A percentile compares a stretch with the other conserved stretches of the same genome.
Evolutionary conservation across 768 basidiomycete species (phyloP).

Genomic region (Tylopilus vinaceipallidus): DNA sequence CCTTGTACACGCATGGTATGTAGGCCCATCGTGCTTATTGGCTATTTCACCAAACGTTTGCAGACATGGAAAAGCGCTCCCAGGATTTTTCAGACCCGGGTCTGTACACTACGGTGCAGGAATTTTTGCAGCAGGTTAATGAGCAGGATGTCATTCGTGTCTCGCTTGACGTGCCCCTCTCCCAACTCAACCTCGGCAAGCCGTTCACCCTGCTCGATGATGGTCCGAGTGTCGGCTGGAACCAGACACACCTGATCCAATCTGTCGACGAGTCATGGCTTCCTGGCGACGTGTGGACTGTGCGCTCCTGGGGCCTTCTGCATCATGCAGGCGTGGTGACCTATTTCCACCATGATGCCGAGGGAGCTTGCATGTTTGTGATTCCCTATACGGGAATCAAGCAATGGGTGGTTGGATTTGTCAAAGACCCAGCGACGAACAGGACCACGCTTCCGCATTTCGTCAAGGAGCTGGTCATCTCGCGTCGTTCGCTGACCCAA

Average conservation of each 20-base stretch:
- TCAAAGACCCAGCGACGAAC: too few relatives aligned
- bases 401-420: conserved; percentile 5
- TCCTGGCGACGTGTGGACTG: background rate
- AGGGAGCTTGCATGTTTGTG: too few relatives aligned
- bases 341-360: conserved; percentile 2
- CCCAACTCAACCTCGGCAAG: background rate
- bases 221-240: background rate
- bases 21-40: too few relatives aligned
- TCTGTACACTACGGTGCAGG: too few relatives aligned
- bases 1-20: too few relatives aligned
- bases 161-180: background rate
- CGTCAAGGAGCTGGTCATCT: background rate
- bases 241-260: background rate
- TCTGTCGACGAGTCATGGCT: background rate
- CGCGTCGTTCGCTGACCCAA: background rate
- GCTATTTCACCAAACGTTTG: too few relatives aligned
- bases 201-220: background rate
- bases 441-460: background rate
- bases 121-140: too few relatives aligned
- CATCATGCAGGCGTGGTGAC: background rate
- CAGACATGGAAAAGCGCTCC: too few relatives aligned
- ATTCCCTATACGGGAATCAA: background rate
- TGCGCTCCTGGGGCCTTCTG: background rate
- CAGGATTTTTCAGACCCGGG: too few relatives aligned
- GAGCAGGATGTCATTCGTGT: too few relatives aligned